These are phyloP conservation scores for Rosa rugosa DNA, from an alignment of 306 rosid genomes.

Conservation along the genomic window DNA sequence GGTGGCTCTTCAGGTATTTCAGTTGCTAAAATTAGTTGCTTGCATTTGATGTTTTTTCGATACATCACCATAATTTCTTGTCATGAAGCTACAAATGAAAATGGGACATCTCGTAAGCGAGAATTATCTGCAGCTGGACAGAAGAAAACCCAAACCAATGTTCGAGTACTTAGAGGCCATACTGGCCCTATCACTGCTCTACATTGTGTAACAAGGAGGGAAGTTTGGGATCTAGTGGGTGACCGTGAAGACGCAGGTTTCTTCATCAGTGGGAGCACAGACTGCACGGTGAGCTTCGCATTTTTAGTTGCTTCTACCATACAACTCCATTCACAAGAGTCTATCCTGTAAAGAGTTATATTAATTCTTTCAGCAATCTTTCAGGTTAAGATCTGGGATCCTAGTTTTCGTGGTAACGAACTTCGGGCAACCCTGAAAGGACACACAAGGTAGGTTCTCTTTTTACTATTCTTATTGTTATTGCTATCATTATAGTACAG, in stretches of 20 bases:
- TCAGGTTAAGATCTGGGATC: constrained; percentile 99
- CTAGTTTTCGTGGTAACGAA: constrained; percentile 95
- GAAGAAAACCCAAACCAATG: constrained; percentile 91
- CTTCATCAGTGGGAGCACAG: constrained; percentile 96
- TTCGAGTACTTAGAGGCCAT: constrained; percentile 94
- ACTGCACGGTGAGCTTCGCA: constrained; percentile 67
- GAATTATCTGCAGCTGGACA: constrained; percentile 68
- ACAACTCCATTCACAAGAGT: constrained; percentile 21
- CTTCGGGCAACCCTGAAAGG: constrained; percentile 95
- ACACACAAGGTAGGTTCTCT: constrained; percentile 65
- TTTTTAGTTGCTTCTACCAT: constrained; percentile 17
- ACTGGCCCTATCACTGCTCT: constrained; percentile 90
- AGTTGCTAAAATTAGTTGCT: constrained; percentile 21
- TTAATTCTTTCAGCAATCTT: constrained; percentile 28
- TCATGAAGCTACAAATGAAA: constrained; percentile 50
- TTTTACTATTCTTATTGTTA: constrained; percentile 5
- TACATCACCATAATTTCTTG: constrained; percentile 15
- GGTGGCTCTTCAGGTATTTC: constrained; percentile 55
- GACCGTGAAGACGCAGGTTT: constrained; percentile 99
- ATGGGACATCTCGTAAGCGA: constrained; percentile 71
- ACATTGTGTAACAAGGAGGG: constrained; percentile 97
- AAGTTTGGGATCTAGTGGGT: constrained; percentile 99
- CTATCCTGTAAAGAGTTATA: constrained; percentile 19
- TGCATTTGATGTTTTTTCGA: constrained; percentile 17
- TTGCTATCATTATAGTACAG: not conserved